Conservation (phyloP, 2,329 filamentous ascomycete species). For the Arthrobotrys sinensis region DNA sequence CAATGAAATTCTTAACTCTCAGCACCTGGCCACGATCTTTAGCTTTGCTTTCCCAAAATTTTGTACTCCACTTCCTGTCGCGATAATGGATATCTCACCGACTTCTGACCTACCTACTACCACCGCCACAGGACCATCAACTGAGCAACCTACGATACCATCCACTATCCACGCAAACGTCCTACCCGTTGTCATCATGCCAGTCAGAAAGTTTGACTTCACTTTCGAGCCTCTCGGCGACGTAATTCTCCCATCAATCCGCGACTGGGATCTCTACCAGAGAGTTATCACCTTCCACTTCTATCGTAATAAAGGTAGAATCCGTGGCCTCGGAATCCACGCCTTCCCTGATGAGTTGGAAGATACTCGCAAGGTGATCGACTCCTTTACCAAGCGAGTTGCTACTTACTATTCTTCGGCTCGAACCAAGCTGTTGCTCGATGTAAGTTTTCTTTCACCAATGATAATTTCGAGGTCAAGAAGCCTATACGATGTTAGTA, state of each 20-base stretch:
- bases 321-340: not conserved
- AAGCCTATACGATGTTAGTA: conserved; percentile 8
- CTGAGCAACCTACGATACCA: too few relatives aligned
- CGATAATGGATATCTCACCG: not conserved
- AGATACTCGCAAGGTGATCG: conserved; percentile 1
- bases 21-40: not conserved
- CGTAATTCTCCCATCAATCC: conserved; percentile 10
- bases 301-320: not conserved
- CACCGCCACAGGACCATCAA: too few relatives aligned
- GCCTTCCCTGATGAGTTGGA: conserved; percentile 9
- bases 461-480: not conserved
- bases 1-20: not conserved
- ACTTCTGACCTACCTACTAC: not conserved
- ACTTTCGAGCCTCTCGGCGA: conserved; percentile 14
- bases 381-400: not conserved
- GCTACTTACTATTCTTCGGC: not conserved
- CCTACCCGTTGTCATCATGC: conserved; percentile 10
- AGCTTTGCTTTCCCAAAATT: not conserved
- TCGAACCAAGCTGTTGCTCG: conserved; percentile 11
- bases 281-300: conserved; percentile 30
- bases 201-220: conserved; percentile 8
- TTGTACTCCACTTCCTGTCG: too few relatives aligned
- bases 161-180: not conserved
- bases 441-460: conserved; percentile 20
- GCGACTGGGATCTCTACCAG: conserved; percentile 6